Percentiles rank a stretch among this genome's conserved stretches.
Conservation (phyloP, 768 basidiomycete genomes). For the Lentinula detonsa region DNA sequence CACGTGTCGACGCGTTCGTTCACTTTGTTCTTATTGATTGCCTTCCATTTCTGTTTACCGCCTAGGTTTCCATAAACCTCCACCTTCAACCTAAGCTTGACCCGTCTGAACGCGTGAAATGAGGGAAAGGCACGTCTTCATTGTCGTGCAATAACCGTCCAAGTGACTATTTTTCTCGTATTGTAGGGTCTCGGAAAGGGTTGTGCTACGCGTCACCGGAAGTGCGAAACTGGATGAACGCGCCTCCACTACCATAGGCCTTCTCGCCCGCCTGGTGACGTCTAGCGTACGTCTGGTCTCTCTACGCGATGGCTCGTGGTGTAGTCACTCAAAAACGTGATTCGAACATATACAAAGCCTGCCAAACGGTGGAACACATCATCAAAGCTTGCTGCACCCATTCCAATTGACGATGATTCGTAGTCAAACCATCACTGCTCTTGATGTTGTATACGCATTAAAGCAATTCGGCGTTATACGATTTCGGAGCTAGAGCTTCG, state of each 20-base stretch:
- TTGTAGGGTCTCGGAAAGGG: constrained; percentile 6
- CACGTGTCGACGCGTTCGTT: neutral
- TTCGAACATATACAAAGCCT: constrained; percentile 4
- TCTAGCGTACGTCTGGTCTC: constrained; percentile 5
- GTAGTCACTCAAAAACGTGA: constrained; percentile 2
- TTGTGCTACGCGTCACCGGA: constrained; percentile 7
- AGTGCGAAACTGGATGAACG: neutral
- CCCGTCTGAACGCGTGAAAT: constrained; percentile 6
- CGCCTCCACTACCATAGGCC: neutral
- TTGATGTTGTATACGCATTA: constrained; percentile 4
- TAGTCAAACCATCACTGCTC: constrained; percentile 5
- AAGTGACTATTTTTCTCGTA: neutral
- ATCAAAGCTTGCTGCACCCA: neutral
- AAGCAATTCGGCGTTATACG: constrained; percentile 5
- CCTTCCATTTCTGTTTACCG: neutral
- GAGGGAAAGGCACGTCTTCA: constrained; percentile 1
- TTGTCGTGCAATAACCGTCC: neutral
- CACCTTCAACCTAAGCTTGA: neutral
- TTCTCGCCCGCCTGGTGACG: constrained; percentile 7
- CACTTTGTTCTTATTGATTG: neutral
- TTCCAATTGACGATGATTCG: neutral
- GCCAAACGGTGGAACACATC: neutral
- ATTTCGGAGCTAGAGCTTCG: neutral
- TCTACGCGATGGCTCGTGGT: constrained; percentile 5
- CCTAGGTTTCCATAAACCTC: neutral